Evolutionary conservation across 306 rosid genomes (phyloP), one percentile per base, ranked within the genome.

Genomic region (Spatholobus suberectus): DNA sequence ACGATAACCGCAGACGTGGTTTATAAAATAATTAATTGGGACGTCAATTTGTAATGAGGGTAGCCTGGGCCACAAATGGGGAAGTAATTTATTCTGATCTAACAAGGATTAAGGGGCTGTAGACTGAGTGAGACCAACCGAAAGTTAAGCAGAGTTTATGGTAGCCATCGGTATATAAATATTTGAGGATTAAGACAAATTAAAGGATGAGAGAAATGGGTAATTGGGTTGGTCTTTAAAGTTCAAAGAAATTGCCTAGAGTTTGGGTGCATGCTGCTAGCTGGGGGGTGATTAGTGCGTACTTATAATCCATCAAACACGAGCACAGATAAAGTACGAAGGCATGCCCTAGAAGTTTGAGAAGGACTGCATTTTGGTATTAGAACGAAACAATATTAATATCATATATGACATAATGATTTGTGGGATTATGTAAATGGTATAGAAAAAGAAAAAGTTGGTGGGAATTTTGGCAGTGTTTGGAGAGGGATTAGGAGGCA

Each of bases 401-500:
- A 81, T 79, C 67, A 65, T 61, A 82, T 26, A 5, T 75, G 58
- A 13, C 62, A 70, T 75, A 70, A 68, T 83, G 74, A 62, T 70
- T 88, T 62, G 76, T 78, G 80, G 77, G 84, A 66, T 69, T 55
- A 47, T 83, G 81, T 77, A 76, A 81, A 72, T 70, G 68, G 90
- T 57, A 88, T 77, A 79, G 85, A 73, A 85, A 83, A 82, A 41
- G 86, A 11, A 43, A 87, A 85, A 72, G 89, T 80, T 47, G 76
- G 72, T 74, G 81, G 44, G 73, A 81, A n/a, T 81, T 85, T 88
- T 92, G 91, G 92, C 96, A 92, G 95, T 59, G 85, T 84, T 89
- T 88, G 90, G 88, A 92, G 85, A 85, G 61, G 66, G 88, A 88
- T 90, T 86, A 85, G 96, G 96, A 87, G 89, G 94, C 92, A 90